Evolutionary conservation across 768 basidiomycete species (phyloP).

Genomic region (Mycena galopus): DNA sequence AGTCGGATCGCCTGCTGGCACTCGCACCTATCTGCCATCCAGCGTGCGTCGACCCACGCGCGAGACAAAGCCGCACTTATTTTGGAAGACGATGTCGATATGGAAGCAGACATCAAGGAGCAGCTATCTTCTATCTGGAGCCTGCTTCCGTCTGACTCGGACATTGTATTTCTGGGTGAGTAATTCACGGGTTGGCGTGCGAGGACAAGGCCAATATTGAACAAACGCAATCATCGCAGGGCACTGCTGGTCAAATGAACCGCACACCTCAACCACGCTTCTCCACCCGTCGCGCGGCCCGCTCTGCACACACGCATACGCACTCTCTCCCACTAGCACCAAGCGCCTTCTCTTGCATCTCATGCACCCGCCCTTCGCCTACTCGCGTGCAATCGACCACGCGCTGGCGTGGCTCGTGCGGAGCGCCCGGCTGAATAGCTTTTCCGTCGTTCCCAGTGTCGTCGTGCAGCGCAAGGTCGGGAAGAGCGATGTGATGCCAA

Average conservation of each 20-base stretch:
- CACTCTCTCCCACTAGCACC: constrained; percentile 70
- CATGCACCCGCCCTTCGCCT: constrained; percentile 75
- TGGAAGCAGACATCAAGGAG: constrained; percentile 71
- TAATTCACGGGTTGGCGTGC: background rate
- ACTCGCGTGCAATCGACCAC: constrained; percentile 83
- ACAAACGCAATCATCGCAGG: constrained; percentile 60
- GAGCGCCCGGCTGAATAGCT: constrained; percentile 67
- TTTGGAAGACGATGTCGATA: constrained; percentile 86
- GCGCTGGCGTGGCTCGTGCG: constrained; percentile 78
- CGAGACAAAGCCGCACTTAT: constrained; percentile 60
- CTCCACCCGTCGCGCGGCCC: constrained; percentile 73
- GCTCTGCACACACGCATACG: constrained; percentile 83
- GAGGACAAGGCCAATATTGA: background rate
- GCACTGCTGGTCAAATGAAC: constrained; percentile 85
- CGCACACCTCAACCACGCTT: constrained; percentile 43
- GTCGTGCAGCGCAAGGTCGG: constrained; percentile 73
- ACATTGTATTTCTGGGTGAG: constrained; percentile 28
- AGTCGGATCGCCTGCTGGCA: constrained; percentile 80
- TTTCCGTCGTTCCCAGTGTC: constrained; percentile 76
- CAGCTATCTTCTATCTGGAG: constrained; percentile 45
- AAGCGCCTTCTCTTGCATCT: constrained; percentile 74
- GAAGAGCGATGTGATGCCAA: constrained; percentile 68
- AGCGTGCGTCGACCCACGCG: constrained; percentile 36
- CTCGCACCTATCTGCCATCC: constrained; percentile 71
- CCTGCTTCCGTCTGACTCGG: constrained; percentile 22